Conservation (phyloP, 495 filamentous ascomycete genomes). For the Hyphodiscus hymeniophilus region DNA sequence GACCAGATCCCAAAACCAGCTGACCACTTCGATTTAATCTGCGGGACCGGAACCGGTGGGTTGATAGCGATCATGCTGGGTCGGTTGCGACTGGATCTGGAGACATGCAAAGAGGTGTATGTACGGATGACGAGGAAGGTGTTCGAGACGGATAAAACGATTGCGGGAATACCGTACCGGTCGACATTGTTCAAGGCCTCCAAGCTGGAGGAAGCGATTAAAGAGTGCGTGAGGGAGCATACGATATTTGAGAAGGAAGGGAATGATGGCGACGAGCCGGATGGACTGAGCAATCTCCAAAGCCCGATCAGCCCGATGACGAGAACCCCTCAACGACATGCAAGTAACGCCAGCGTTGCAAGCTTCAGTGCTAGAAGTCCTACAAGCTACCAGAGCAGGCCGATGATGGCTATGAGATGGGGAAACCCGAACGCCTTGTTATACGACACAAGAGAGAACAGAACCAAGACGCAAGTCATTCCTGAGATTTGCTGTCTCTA, state of each 20-base stretch:
- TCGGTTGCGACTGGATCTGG: conserved; percentile 80
- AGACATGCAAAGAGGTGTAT: conserved; percentile 94
- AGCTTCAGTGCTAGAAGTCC: conserved; percentile 49
- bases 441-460: conserved; percentile 74
- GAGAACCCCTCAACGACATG: conserved; percentile 32
- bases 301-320: conserved; percentile 15
- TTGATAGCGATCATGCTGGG: conserved; percentile 96
- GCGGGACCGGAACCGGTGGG: conserved; percentile 89
- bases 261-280: conserved; percentile 46
- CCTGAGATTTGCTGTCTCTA: background rate
- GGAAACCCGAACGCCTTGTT: conserved; percentile 59
- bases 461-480: conserved; percentile 79
- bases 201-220: conserved; percentile 89
- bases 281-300: background rate
- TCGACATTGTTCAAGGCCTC: conserved; percentile 95
- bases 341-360: conserved; percentile 54
- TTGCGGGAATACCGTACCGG: conserved; percentile 87
- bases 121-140: conserved; percentile 88
- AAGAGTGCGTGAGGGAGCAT: conserved; percentile 79
- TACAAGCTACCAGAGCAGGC: conserved; percentile 14
- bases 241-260: conserved; percentile 75
- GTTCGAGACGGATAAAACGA: conserved; percentile 96
- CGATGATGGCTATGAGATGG: conserved; percentile 25
- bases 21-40: conserved; percentile 97
- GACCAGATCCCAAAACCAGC: conserved; percentile 92